Evolutionary conservation across 306 rosid genomes (phyloP).

Genomic region (Ormosia emarginata): DNA sequence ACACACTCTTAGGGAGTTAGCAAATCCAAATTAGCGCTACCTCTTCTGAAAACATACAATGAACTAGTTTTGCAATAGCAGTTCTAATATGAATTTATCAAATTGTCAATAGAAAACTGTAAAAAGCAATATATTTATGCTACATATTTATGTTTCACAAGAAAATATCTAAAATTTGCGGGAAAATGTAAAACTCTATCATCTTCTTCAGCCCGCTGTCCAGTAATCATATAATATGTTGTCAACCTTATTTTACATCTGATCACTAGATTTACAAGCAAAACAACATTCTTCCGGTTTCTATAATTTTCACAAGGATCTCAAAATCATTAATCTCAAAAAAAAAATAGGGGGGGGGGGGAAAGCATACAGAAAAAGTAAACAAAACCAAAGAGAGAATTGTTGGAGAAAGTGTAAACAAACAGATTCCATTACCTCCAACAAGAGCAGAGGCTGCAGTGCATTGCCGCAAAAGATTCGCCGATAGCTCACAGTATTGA

Average conservation of each 20-base stretch:
- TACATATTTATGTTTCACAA: neutral
- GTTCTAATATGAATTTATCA: neutral
- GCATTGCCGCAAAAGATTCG: slow-evolving; percentile 45
- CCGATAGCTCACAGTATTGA: slow-evolving; percentile 54
- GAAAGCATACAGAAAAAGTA: neutral
- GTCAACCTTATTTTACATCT: neutral
- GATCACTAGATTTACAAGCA: neutral
- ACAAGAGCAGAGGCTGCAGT: slow-evolving; percentile 41
- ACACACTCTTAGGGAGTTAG: neutral
- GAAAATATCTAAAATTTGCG: neutral
- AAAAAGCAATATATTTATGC: neutral
- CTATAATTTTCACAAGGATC: neutral
- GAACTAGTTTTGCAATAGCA: neutral
- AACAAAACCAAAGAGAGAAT: neutral
- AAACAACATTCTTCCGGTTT: neutral
- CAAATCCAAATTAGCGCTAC: neutral
- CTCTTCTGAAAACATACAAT: neutral
- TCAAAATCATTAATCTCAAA: neutral
- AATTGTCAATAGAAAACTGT: neutral
- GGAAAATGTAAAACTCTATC: neutral
- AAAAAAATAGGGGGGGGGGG: neutral
- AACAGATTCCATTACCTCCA: slow-evolving; percentile 38
- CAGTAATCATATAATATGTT: neutral
- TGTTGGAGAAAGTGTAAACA: neutral
- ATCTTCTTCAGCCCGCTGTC: neutral